phyloP scores from a whole-genome alignment of 352 stramenopile species.

The Blastocystis sp. region DNA sequence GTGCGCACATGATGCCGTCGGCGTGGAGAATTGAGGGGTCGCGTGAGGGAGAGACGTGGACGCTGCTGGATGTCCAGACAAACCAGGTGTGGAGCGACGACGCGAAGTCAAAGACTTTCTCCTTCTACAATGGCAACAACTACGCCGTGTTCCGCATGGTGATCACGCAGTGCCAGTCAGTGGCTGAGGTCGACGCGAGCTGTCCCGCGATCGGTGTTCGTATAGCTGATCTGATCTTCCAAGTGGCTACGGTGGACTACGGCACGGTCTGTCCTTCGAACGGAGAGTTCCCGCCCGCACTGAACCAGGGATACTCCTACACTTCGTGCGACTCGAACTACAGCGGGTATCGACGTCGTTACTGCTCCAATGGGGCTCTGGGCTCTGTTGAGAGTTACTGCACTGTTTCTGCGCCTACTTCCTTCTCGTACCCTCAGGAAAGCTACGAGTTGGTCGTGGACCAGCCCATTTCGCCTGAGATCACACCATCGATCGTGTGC shows the following conservation, averaged over 20 bases:
- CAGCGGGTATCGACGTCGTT: conserved; percentile 15
- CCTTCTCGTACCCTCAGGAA: conserved; percentile 39
- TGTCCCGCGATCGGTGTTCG: background rate
- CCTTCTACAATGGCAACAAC: conserved; percentile 41
- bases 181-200: background rate
- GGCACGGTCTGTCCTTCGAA: background rate
- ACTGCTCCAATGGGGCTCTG: background rate
- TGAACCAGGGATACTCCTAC: background rate
- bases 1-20: background rate
- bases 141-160: background rate
- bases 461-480: background rate
- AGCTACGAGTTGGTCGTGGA: conserved; percentile 15
- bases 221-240: background rate
- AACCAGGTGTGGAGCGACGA: background rate
- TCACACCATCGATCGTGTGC: conserved; percentile 27
- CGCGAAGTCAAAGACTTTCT: background rate
- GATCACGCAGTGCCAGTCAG: conserved; percentile 13
- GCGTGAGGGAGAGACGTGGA: conserved; percentile 22
- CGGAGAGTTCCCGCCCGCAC: background rate
- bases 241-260: background rate
- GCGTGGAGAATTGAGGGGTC: conserved; percentile 45
- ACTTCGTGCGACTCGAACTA: background rate
- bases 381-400: background rate
- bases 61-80: conserved; percentile 1
- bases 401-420: conserved; percentile 21